phyloP scores from a whole-genome alignment of 1,284 basidiomycete genomes.

The Irpex rosettiformis region DNA sequence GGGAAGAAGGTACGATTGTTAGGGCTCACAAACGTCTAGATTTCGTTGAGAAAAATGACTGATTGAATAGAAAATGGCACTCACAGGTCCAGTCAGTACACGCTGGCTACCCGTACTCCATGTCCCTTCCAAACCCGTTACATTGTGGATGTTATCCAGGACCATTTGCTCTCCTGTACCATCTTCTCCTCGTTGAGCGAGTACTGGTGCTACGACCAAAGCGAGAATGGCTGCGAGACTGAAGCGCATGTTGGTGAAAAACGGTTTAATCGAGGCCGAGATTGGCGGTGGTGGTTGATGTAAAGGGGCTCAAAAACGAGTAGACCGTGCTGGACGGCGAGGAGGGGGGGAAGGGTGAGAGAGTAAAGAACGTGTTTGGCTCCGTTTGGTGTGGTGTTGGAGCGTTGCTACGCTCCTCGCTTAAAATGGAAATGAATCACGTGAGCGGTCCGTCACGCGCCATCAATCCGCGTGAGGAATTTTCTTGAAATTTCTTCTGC shows the following conservation, averaged over 20 bases:
- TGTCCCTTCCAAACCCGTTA: conserved; percentile 70
- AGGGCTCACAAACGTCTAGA: conserved; percentile 80
- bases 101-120: conserved; percentile 79
- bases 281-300: conserved; percentile 18
- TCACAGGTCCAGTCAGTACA: conserved; percentile 80
- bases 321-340: conserved; percentile 17
- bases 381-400: conserved; percentile 20
- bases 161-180: conserved; percentile 21
- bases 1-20: conserved; percentile 77
- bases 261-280: conserved; percentile 3
- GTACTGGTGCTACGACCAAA: conserved; percentile 32
- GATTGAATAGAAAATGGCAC: conserved; percentile 33
- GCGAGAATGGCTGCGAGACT: conserved; percentile 34
- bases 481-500: not conserved
- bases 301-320: conserved; percentile 10
- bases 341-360: conserved; percentile 19
- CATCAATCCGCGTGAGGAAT: not conserved
- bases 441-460: not conserved
- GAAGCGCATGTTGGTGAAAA: conserved; percentile 20
- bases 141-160: conserved; percentile 46
- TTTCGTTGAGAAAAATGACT: not conserved
- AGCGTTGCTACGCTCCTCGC: conserved; percentile 1
- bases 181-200: conserved; percentile 24
- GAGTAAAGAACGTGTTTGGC: conserved; percentile 29
- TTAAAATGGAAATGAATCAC: not conserved